A percentile compares a stretch with the other conserved stretches of the same genome.
phyloP scores from a whole-genome alignment of 257 asterid genomes.

The Nicotiana knightiana region DNA sequence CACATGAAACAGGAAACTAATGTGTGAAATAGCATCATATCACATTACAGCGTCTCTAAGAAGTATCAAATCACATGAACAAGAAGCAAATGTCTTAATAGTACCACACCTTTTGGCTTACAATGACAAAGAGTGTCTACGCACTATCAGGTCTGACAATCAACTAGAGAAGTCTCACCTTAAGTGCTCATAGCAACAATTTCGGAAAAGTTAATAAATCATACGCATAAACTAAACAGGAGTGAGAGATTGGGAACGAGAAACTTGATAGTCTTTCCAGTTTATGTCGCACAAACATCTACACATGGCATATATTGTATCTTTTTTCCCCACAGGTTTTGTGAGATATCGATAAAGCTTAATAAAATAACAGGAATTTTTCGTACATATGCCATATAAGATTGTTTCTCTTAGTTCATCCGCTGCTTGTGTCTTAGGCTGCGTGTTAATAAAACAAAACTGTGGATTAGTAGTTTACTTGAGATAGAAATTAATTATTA shows the following conservation, averaged over 20 bases:
- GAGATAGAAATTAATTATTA: not conserved
- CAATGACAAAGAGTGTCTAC: not conserved
- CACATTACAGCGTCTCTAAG: not conserved
- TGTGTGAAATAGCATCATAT: not conserved
- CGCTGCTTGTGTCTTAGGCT: not conserved
- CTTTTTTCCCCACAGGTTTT: not conserved
- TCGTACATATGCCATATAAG: not conserved
- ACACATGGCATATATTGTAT: not conserved
- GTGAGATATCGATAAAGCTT: not conserved
- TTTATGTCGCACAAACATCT: not conserved
- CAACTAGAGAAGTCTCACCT: not conserved
- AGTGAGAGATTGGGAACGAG: not conserved
- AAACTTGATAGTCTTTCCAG: not conserved
- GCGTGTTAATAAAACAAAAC: not conserved
- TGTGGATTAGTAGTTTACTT: not conserved
- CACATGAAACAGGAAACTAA: not conserved
- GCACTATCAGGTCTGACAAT: not conserved
- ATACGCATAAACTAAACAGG: not conserved
- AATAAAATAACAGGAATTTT: not conserved
- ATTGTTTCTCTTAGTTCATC: not conserved
- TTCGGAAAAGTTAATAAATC: not conserved
- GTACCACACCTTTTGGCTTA: not conserved
- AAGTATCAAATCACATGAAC: not conserved
- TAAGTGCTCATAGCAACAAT: not conserved
- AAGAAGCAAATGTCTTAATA: not conserved